Base-by-base conservation (phyloP, 768 basidiomycete species). In the Serendipita sp. region DNA sequence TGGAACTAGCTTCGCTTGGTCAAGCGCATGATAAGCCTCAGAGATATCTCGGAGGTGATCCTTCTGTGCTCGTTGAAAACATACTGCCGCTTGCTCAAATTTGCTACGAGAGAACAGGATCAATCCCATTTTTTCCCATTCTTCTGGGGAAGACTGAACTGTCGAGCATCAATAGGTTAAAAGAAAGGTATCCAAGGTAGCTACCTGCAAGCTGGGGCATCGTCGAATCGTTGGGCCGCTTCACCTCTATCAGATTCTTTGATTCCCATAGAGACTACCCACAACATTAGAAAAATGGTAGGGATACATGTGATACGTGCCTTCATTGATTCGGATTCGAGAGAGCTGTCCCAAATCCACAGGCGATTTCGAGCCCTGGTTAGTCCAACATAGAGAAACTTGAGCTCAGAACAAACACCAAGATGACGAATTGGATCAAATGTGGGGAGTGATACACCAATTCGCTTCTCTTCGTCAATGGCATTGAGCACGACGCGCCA, bases 351-450 rank as follows among this genome's bases (percentile, higher is more conserved):
- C 1, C 80, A 79, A 23, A 88, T 81, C 84, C 86, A 86, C 3
- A 88, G 69, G 62, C 85, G 84, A 64, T 82, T 84, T 44, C 83
- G 77, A 0, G 86, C 85, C 45, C 86, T 72, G 0, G 87, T 88
- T 13, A 86, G 78, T 0, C 84, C 86, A 2, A 88, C 86, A 64
- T 88, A 88, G 0, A 88, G 72, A 46, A 76, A 78, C 68, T 88
- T 87, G 18, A 88, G 74, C 85, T 87, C 85, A 1, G 74, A 75
- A 67, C 83, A 86, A 1, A 87, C 71, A 2, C 77, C 77, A 15
- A 79, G 78, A 66, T 83, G 83, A 13, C 78, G 76, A 27, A 70
- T 68, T 23, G 76, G 74, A 50, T 84, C 77, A 65, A 82, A 84
- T 6, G 70, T 69, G 0, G 83, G 83, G 16, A 76, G 77, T 3